phyloP scores from a whole-genome alignment of 345 rosid genomes.

The Eucalyptus tenuipes region DNA sequence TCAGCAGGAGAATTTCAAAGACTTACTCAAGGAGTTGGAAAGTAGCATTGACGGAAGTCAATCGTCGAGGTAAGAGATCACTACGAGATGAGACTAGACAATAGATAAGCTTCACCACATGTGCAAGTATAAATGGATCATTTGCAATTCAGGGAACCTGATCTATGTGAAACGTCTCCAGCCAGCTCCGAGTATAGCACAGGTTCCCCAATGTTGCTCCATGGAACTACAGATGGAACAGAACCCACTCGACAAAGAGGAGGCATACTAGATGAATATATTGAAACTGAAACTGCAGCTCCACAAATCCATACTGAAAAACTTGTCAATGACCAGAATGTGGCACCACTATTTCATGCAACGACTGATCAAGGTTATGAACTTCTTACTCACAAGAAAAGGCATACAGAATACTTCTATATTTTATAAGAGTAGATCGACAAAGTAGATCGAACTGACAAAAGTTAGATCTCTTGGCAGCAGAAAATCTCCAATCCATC shows the following conservation, averaged over 20 bases:
- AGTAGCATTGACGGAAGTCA: conserved; percentile 50
- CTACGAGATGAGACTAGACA: background rate
- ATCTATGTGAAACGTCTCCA: conserved; percentile 66
- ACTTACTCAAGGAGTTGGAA: conserved; percentile 57
- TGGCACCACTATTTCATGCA: background rate
- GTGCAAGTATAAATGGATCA: background rate
- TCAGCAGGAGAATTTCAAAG: conserved; percentile 65
- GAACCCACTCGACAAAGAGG: conserved; percentile 21
- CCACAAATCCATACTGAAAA: conserved; percentile 3
- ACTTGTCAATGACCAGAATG: background rate
- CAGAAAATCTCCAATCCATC: conserved; percentile 22
- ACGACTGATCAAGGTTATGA: background rate
- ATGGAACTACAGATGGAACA: conserved; percentile 20
- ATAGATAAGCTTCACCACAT: background rate
- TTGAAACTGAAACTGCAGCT: background rate
- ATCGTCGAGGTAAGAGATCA: conserved; percentile 25
- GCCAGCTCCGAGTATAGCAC: conserved; percentile 89
- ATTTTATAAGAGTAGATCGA: background rate
- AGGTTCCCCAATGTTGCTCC: conserved; percentile 57
- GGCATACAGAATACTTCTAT: background rate
- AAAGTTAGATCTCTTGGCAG: conserved; percentile 3
- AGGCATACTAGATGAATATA: background rate
- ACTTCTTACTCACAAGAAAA: background rate
- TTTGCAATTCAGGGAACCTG: conserved; percentile 55
- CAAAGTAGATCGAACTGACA: background rate